Percentiles rank a stretch among this genome's conserved stretches.
Conservation (phyloP, 2,329 filamentous ascomycete species). For the Talaromyces sp. region DNA sequence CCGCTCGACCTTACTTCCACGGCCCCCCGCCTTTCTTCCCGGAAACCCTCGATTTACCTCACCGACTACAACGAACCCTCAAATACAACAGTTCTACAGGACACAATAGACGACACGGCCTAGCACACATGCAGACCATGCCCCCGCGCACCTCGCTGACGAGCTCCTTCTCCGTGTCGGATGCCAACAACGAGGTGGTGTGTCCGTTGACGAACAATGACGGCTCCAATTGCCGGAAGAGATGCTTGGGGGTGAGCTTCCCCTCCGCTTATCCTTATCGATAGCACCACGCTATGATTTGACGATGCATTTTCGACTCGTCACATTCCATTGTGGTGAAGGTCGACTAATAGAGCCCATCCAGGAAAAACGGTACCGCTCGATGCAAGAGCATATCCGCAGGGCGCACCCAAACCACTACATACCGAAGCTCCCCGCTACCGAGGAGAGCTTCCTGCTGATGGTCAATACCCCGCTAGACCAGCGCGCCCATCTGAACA, state of each 20-base stretch:
- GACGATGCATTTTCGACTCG: background rate
- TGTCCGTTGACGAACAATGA: constrained; percentile 95
- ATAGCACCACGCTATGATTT: constrained; percentile 12
- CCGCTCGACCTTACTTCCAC: constrained; percentile 5
- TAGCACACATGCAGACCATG: constrained; percentile 59
- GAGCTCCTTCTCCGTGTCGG: constrained; percentile 85
- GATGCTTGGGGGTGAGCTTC: constrained; percentile 90
- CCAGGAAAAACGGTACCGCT: constrained; percentile 92
- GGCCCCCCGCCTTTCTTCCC: constrained; percentile 4
- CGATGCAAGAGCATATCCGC: constrained; percentile 99
- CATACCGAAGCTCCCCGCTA: constrained; percentile 94
- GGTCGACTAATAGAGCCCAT: constrained; percentile 18
- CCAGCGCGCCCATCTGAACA: constrained; percentile 58
- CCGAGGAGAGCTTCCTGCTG: constrained; percentile 92
- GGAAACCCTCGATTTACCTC: background rate
- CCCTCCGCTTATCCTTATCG: constrained; percentile 16
- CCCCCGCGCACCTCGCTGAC: constrained; percentile 83
- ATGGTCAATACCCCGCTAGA: constrained; percentile 91
- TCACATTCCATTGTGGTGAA: background rate
- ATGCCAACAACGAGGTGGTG: constrained; percentile 92
- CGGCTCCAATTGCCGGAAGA: constrained; percentile 93
- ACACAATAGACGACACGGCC: too few relatives aligned
- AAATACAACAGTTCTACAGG: background rate
- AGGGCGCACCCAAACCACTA: constrained; percentile 96
- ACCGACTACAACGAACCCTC: background rate